phyloP scores from a whole-genome alignment of 345 rosid species.

The Boechera stricta region DNA sequence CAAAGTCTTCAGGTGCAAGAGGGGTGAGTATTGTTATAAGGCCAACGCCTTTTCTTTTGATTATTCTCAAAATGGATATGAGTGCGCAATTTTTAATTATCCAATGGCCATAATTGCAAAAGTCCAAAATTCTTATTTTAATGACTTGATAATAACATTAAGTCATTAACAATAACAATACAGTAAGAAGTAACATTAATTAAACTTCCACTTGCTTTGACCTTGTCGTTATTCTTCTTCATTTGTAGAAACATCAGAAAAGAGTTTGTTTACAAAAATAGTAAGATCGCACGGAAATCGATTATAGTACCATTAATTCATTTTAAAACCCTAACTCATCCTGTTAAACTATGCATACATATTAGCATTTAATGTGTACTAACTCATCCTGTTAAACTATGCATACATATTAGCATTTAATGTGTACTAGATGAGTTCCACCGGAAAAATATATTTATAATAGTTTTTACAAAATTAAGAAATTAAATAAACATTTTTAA shows the following conservation, averaged over 20 bases:
- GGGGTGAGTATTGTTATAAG: conserved; percentile 45
- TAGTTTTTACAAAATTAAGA: no score
- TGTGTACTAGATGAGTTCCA: no score
- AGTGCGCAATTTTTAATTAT: conserved; percentile 50
- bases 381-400: background rate
- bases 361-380: background rate
- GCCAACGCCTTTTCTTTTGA: conserved; percentile 33
- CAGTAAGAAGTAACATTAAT: conserved; percentile 1
- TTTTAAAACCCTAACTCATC: background rate
- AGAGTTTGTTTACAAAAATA: background rate
- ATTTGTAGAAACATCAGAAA: conserved; percentile 32
- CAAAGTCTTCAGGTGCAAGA: conserved; percentile 60
- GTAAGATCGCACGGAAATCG: conserved; percentile 22
- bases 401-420: background rate
- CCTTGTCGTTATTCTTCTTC: conserved; percentile 42
- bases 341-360: background rate
- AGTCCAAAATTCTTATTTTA: conserved; percentile 39
- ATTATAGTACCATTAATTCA: background rate
- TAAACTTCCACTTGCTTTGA: conserved; percentile 39
- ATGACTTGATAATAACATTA: background rate
- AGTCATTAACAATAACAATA: background rate
- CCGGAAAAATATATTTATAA: no score
- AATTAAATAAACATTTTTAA: no score
- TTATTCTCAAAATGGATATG: conserved; percentile 62
- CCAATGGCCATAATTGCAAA: conserved; percentile 45